These are phyloP conservation scores for Mollisia scopiformis DNA, from an alignment of 2,329 filamentous ascomycete genomes.

Conservation along the genomic window DNA sequence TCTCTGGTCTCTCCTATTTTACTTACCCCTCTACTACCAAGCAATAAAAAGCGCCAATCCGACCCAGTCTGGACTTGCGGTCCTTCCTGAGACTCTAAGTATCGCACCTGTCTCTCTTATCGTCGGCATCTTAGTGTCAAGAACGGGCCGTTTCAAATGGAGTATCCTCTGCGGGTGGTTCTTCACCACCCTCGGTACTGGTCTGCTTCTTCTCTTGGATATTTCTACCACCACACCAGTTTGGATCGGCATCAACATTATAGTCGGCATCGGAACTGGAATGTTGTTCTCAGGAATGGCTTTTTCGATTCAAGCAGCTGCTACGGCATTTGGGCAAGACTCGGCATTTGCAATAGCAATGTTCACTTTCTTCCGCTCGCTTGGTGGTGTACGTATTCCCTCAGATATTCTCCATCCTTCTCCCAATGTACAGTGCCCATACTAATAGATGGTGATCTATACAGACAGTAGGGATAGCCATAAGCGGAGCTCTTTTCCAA, in stretches of 20 bases:
- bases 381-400: background rate
- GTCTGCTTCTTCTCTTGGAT: background rate
- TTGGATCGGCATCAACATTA: background rate
- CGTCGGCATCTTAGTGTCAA: background rate
- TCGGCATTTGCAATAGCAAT: background rate
- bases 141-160: background rate
- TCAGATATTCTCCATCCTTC: background rate
- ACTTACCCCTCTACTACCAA: background rate
- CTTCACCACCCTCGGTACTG: background rate
- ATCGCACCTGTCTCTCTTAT: background rate
- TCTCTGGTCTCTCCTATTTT: background rate
- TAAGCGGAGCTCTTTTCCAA: no score
- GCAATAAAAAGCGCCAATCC: background rate
- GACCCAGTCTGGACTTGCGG: background rate
- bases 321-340: background rate
- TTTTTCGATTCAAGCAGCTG: background rate
- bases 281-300: background rate
- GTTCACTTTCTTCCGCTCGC: background rate
- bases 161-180: background rate
- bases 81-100: background rate
- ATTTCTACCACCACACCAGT: background rate
- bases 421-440: background rate
- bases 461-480: no score
- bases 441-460: no score
- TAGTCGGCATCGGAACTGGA: background rate